Evolutionary conservation across 2,329 filamentous ascomycete genomes (phyloP).

Genomic region (Hymenoscyphus linearis): DNA sequence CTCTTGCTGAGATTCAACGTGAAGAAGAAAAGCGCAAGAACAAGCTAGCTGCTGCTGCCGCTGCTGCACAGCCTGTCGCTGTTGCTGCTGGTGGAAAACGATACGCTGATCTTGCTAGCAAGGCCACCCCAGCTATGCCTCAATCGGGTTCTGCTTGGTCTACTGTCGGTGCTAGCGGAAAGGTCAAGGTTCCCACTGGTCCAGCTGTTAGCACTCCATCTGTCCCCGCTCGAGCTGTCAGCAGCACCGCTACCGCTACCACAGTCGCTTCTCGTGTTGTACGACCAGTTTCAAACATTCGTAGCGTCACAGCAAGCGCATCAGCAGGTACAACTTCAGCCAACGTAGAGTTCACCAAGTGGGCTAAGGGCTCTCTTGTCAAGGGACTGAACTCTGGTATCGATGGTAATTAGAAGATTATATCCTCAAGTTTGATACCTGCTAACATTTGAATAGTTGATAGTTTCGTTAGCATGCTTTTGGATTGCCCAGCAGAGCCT

Average conservation of each 20-base stretch:
- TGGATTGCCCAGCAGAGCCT: slow-evolving; percentile 69
- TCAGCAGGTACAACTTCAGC: slow-evolving; percentile 42
- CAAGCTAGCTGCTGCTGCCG: slow-evolving; percentile 44
- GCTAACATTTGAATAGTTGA: slow-evolving; percentile 45
- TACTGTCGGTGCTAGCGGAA: slow-evolving; percentile 89
- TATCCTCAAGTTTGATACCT: slow-evolving; percentile 24
- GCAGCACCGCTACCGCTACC: slow-evolving; percentile 21
- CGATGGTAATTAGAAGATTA: slow-evolving; percentile 44
- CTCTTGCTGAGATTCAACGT: slow-evolving; percentile 89
- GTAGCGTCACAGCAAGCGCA: slow-evolving; percentile 42
- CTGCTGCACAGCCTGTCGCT: slow-evolving; percentile 36
- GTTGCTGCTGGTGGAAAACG: slow-evolving; percentile 63
- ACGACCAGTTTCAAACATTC: slow-evolving; percentile 49
- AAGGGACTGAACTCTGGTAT: slow-evolving; percentile 67
- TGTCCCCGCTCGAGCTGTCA: slow-evolving; percentile 36
- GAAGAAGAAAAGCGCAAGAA: slow-evolving; percentile 91
- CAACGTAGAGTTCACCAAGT: slow-evolving; percentile 90
- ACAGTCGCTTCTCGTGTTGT: slow-evolving; percentile 32
- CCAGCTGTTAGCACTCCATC: slow-evolving; percentile 46
- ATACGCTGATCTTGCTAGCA: slow-evolving; percentile 90
- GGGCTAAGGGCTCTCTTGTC: slow-evolving; percentile 74
- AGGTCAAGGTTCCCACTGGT: slow-evolving; percentile 70
- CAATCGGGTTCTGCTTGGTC: slow-evolving; percentile 69
- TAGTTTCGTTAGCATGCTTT: slow-evolving; percentile 70
- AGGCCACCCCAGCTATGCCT: slow-evolving; percentile 46